These are phyloP conservation scores for Colletotrichum filicis DNA, from an alignment of 2,329 filamentous ascomycete genomes.

Conservation along the genomic window DNA sequence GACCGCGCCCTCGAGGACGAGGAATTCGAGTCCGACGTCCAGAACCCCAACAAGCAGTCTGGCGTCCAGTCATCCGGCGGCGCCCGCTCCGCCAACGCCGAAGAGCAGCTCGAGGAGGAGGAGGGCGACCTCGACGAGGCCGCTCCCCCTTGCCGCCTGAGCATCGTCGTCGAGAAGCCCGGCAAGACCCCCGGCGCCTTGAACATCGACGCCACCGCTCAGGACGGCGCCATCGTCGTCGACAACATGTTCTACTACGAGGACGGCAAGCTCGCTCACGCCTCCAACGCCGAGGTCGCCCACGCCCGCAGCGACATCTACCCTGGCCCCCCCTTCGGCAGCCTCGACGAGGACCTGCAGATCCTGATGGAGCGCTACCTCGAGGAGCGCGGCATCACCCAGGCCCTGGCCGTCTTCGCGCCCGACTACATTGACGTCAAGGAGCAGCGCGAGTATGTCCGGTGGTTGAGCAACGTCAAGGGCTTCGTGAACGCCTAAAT, in stretches of 20 bases:
- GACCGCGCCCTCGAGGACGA: conserved; percentile 65
- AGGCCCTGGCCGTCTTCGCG: conserved; percentile 87
- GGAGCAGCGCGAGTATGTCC: conserved; percentile 97
- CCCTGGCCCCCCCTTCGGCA: conserved; percentile 90
- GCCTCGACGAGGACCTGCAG: conserved; percentile 96
- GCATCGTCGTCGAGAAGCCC: conserved; percentile 89
- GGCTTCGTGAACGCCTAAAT: conserved; percentile 79
- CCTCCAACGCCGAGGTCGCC: conserved; percentile 78
- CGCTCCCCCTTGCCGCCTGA: conserved; percentile 83
- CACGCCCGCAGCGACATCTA: conserved; percentile 84
- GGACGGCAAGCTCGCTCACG: conserved; percentile 80
- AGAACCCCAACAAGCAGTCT: conserved; percentile 66
- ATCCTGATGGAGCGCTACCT: conserved; percentile 91
- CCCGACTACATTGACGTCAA: conserved; percentile 98
- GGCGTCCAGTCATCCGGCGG: conserved; percentile 61
- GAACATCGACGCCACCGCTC: conserved; percentile 85
- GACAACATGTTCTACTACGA: conserved; percentile 92
- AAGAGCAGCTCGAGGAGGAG: conserved; percentile 64
- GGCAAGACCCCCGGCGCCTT: conserved; percentile 78
- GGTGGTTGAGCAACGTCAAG: conserved; percentile 91
- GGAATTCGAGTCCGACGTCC: conserved; percentile 53
- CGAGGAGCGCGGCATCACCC: conserved; percentile 92
- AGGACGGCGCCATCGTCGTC: conserved; percentile 87
- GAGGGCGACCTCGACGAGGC: conserved; percentile 59
- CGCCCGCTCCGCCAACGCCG: conserved; percentile 63